Conservation (phyloP, 1,284 basidiomycete genomes). For the Heterobasidion occidentale region DNA sequence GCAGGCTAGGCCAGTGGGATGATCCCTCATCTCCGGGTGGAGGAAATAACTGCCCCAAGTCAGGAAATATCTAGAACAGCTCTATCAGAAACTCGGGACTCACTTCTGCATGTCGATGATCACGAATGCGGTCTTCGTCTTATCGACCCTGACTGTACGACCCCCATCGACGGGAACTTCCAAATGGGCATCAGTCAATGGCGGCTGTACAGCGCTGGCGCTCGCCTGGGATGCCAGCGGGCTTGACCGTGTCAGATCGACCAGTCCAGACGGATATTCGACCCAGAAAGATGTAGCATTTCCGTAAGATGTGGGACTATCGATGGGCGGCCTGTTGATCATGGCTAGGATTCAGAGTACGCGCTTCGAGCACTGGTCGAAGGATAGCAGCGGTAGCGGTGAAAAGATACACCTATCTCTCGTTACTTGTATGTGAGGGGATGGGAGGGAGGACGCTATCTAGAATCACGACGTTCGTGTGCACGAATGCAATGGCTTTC, state of each 20-base stretch:
- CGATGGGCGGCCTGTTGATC: conserved; percentile 36
- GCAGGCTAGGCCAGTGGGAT: conserved; percentile 50
- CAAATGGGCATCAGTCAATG: conserved; percentile 25
- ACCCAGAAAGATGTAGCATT: conserved; percentile 55
- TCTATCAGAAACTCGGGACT: conserved; percentile 10
- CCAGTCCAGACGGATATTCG: conserved; percentile 55
- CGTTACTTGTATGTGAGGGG: too few species aligned
- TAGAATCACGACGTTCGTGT: neutral
- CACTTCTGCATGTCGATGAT: conserved; percentile 73
- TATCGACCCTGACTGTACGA: conserved; percentile 42
- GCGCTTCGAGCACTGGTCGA: neutral
- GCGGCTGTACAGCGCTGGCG: neutral
- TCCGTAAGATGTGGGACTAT: conserved; percentile 42
- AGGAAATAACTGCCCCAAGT: conserved; percentile 48
- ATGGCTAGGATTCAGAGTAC: conserved; percentile 27
- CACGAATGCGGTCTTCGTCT: conserved; percentile 43
- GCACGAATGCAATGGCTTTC: neutral
- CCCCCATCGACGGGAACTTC: conserved; percentile 48
- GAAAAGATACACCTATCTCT: too few species aligned
- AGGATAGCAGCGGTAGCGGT: neutral
- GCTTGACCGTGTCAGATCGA: conserved; percentile 48
- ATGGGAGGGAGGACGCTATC: too few species aligned
- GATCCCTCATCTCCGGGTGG: conserved; percentile 49
- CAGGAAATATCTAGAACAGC: too few species aligned
- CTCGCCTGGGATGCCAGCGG: conserved; percentile 22